Evolutionary conservation across 176 grass and related monocot genomes (phyloP).

Genomic region (Avena insularis): DNA sequence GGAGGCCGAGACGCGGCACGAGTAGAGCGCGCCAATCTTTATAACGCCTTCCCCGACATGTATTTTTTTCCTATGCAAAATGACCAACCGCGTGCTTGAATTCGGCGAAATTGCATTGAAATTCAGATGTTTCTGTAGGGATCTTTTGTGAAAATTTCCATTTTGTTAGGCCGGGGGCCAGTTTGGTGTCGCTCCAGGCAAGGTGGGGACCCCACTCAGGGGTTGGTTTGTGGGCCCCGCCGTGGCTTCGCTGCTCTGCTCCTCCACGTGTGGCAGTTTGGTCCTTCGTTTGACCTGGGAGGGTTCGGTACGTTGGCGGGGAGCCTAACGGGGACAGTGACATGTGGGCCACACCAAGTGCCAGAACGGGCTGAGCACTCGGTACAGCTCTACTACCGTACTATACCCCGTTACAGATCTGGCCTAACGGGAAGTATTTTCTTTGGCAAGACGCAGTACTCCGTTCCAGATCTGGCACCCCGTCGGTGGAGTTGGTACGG

Average conservation of each 20-base stretch:
- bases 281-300: slow-evolving; percentile 28
- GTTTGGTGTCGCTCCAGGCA: slow-evolving; percentile 18
- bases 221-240: not conserved
- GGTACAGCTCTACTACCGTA: not conserved
- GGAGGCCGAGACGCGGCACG: slow-evolving; percentile 39
- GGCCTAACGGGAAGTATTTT: not conserved
- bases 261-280: slow-evolving; percentile 21
- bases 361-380: not conserved
- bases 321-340: slow-evolving; percentile 36
- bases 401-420: not conserved
- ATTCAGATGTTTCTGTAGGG: not conserved
- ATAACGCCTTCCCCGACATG: not conserved
- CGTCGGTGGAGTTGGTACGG: slow-evolving; percentile 7
- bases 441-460: too few species aligned
- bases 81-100: not conserved
- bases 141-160: not conserved
- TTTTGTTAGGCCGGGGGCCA: slow-evolving; percentile 22
- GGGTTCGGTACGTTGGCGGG: slow-evolving; percentile 40
- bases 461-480: slow-evolving; percentile 18
- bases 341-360: slow-evolving; percentile 10
- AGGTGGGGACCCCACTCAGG: not conserved
- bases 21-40: slow-evolving; percentile 49
- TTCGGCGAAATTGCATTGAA: not conserved
- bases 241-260: not conserved
- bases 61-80: not conserved